These are phyloP conservation scores for Lineolata rhizophorae DNA, from an alignment of 495 filamentous ascomycete genomes.

Conservation along the genomic window DNA sequence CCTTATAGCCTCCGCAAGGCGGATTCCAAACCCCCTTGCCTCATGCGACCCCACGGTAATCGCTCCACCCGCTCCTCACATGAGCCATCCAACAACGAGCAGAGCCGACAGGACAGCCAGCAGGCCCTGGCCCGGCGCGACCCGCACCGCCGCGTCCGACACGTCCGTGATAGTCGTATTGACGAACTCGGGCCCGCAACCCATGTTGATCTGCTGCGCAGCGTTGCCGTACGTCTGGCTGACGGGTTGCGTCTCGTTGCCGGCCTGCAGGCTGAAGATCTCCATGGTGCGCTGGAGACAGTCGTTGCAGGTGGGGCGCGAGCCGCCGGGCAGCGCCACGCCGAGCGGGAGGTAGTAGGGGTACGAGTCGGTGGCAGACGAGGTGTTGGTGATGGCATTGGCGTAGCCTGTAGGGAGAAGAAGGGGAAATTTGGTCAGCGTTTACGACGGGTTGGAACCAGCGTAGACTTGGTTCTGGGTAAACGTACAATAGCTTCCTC, in stretches of 20 bases:
- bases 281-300: slow-evolving; percentile 18
- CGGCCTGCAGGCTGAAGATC: slow-evolving; percentile 15
- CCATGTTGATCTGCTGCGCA: slow-evolving; percentile 15
- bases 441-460: no score
- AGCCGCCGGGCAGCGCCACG: slow-evolving; percentile 34
- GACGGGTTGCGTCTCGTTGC: slow-evolving; percentile 16
- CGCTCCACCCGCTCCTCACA: no score
- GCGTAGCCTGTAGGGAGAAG: slow-evolving; percentile 33
- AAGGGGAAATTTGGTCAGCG: no score
- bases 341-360: slow-evolving; percentile 75
- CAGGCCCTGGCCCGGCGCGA: neutral
- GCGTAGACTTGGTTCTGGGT: no score
- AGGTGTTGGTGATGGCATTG: slow-evolving; percentile 55
- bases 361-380: slow-evolving; percentile 43
- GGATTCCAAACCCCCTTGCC: no score
- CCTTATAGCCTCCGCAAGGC: no score
- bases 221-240: slow-evolving; percentile 15
- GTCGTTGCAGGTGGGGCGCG: slow-evolving; percentile 29
- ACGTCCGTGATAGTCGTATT: slow-evolving; percentile 8
- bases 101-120: neutral
- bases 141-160: neutral
- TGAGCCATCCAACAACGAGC: no score
- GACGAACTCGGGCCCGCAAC: slow-evolving; percentile 17
- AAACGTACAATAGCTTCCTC: slow-evolving; percentile 34
- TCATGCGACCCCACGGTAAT: no score